phyloP scores from a whole-genome alignment of 192 early-diverging fungal species.

The Linnemannia schmuckeri region DNA sequence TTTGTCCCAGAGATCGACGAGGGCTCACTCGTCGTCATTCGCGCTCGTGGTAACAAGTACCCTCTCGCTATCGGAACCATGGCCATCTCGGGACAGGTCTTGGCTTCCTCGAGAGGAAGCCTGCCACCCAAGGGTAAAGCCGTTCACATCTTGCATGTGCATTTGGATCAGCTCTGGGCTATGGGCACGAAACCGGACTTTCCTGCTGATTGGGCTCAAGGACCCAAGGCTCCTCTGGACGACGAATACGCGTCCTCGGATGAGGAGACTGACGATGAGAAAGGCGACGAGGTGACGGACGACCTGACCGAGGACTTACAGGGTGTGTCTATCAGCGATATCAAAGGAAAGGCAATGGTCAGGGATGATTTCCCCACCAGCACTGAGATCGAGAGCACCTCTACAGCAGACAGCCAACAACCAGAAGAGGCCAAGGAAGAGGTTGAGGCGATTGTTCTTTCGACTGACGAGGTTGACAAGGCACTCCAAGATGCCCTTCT shows the following conservation, averaged over 20 bases:
- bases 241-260: constrained; percentile 39
- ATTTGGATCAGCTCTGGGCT: constrained; percentile 84
- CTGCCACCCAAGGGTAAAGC: constrained; percentile 79
- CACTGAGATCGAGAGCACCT: not conserved
- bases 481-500: constrained; percentile 77
- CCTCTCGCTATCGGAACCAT: constrained; percentile 80
- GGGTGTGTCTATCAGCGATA: not conserved
- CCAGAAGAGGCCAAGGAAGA: constrained; percentile 3
- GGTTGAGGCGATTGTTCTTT: constrained; percentile 7
- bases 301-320: constrained; percentile 7
- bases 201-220: constrained; percentile 58
- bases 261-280: constrained; percentile 31
- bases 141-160: constrained; percentile 80
- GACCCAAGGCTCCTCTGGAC: constrained; percentile 8
- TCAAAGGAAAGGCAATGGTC: constrained; percentile 10
- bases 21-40: constrained; percentile 70
- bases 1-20: constrained; percentile 59
- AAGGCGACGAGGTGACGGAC: not conserved
- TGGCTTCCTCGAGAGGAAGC: constrained; percentile 29
- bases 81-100: constrained; percentile 64
- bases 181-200: constrained; percentile 76
- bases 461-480: constrained; percentile 79
- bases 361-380: not conserved
- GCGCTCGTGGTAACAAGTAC: constrained; percentile 65
- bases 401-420: constrained; percentile 11